Evolutionary conservation across 768 basidiomycete species (phyloP), one percentile per base, ranked within the genome.

Genomic region (Tricholoma sp.): DNA sequence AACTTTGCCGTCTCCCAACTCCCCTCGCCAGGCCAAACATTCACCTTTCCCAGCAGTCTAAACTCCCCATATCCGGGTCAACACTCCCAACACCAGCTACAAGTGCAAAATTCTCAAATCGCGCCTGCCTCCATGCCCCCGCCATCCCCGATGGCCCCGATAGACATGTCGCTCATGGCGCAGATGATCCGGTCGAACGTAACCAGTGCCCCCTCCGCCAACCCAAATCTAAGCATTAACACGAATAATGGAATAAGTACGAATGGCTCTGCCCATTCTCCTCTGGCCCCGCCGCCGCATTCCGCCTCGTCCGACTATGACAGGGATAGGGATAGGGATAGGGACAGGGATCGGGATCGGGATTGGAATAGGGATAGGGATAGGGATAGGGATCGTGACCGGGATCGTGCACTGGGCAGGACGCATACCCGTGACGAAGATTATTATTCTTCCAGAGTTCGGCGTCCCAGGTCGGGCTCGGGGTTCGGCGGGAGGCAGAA

Each of bases 21-120:
- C 4, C 69, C 67, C 29, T 69, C 66, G 4, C 67, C 67, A n/a
- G 60, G 64, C 1, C 67, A 64, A 31, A 29, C 55, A 14, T 67
- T 62, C 54, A 41, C 58, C 1, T 59, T 62, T 50, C 60, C 63
- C 2, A 45, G 41, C 41, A 27, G 45, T 29, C n/a, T 32, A 12
- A 29, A 43, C 21, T 29, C 32, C 5, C 41, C 53, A 45, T 32
- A 54, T 7, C 3, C 6, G 31, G 5, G 24, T n/a, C 39, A 29
- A 24, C 18, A 5, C 31, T 45, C 39, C 12, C 53, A 54, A 54
- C 39, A 43, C 14, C 52, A 24, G 24, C 21, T 18, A 5, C n/a
- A n/a, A n/a, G n/a, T n/a, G n/a, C n/a, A n/a, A n/a, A n/a, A n/a
- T n/a, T n/a, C n/a, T n/a, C n/a, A n/a, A n/a, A n/a, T 27, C 24